Evolutionary conservation across 169 alveolate species (phyloP).

Genomic region (Plasmodium blacklocki): DNA sequence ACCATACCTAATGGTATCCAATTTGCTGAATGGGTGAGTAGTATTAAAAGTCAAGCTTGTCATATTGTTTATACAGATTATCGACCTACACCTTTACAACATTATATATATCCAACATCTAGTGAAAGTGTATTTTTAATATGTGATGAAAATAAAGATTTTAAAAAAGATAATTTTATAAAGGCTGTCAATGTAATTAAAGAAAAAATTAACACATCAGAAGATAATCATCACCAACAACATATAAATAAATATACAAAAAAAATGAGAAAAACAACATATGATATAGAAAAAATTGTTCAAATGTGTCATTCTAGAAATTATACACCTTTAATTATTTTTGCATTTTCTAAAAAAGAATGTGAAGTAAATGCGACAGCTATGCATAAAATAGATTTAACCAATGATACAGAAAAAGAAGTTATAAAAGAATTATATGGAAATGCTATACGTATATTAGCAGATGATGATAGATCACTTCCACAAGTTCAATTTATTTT

Average conservation of each 20-base stretch:
- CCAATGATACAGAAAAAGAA: slow-evolving; percentile 90
- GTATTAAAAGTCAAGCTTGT: slow-evolving; percentile 97
- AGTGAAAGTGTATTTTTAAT: slow-evolving; percentile 96
- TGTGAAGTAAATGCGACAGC: slow-evolving; percentile 96
- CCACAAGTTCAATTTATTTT: slow-evolving; percentile 95
- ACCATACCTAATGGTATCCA: slow-evolving; percentile 99
- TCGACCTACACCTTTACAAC: slow-evolving; percentile 99
- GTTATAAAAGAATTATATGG: slow-evolving; percentile 93
- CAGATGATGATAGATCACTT: slow-evolving; percentile 96
- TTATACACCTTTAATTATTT: slow-evolving; percentile 96
- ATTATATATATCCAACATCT: slow-evolving; percentile 95
- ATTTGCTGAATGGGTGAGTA: slow-evolving; percentile 99
- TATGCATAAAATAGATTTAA: slow-evolving; percentile 87
- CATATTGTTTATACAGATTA: slow-evolving; percentile 98
- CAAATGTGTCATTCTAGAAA: slow-evolving; percentile 93
- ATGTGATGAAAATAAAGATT: slow-evolving; percentile 95
- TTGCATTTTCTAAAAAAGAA: slow-evolving; percentile 97
- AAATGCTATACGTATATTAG: slow-evolving; percentile 97
- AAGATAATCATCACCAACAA: slow-evolving; percentile 71
- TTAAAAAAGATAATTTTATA: slow-evolving; percentile 85
- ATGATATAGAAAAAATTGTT: slow-evolving; percentile 94
- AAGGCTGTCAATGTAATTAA: slow-evolving; percentile 79
- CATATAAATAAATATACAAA: slow-evolving; percentile 71
- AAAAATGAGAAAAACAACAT: slow-evolving; percentile 71
- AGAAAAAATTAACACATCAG: slow-evolving; percentile 87